Base-by-base conservation (phyloP, 495 filamentous ascomycete genomes). In the Ramalina peruviana region DNA sequence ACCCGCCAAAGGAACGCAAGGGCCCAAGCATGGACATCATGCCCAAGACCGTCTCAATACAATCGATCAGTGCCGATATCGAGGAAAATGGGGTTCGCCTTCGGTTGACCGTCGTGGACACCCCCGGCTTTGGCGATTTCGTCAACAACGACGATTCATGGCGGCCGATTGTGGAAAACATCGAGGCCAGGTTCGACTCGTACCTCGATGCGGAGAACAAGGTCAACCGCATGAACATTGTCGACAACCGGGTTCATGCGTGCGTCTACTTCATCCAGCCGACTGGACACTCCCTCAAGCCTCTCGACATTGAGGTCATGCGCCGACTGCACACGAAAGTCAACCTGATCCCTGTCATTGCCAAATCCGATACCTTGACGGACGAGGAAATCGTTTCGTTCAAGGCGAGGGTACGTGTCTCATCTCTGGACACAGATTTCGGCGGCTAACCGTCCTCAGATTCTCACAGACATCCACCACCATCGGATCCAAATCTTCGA, bases 191-290 rank as follows among this genome's bases (percentile, higher is more conserved):
- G 54, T 98, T 93, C 63, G 92, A 98, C 65, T 86, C 92, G 41
- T 98, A 96, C 65, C 74, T 97, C 21, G 93, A 98, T 71, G 90
- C 92, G 40, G 92, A 98, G 75, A 97, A 98, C 79, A 98, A 96
- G 82, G 87, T 98, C 63, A 98, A 98, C 75, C 84, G 92, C 55
- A 93, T 93, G 78, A 98, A 98, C 77, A 97, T 97, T 65, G 80
- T 97, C 48, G 92, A 98, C 70, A 97, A 96, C 78, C 85, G 92
- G 59, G 87, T 98, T 51, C 92, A 98, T 61, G 90, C 92, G 23
- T 96, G 92, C 61, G 92, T 98, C 44, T 98, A 94, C 79, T 98
- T 98, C 73, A 94, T 98, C 60, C 92, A 98, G 71, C 92, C 92
- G 49, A 98, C 92, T 38, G 92, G 92, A 46, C 92, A 98, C 75